Percentiles rank a stretch among this genome's conserved stretches.
These are phyloP conservation scores for Globisporangium acanthophoron DNA, from an alignment of 352 stramenopile species.

Conservation along the genomic window DNA sequence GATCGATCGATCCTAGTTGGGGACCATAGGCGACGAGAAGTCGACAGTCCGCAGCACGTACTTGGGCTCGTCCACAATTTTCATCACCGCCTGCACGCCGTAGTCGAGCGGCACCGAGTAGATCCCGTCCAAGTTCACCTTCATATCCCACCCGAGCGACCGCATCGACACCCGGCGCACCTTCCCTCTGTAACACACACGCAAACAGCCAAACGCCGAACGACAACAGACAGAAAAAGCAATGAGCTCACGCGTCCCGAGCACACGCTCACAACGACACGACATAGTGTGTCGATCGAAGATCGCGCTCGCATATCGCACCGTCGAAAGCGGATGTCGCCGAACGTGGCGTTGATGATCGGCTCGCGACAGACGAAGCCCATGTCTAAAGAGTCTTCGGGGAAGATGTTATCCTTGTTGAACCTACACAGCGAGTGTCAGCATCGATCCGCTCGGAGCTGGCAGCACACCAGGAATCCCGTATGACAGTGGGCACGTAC, in stretches of 20 bases:
- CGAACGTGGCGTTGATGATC: slow-evolving; percentile 89
- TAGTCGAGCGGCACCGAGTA: slow-evolving; percentile 87
- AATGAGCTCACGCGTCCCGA: background rate
- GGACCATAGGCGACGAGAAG: slow-evolving; percentile 26
- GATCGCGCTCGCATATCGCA: slow-evolving; percentile 12
- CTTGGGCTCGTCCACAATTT: slow-evolving; percentile 83
- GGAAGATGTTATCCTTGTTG: slow-evolving; percentile 83
- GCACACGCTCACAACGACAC: background rate
- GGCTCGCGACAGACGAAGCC: slow-evolving; percentile 82
- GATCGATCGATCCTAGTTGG: background rate
- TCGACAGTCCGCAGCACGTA: slow-evolving; percentile 83
- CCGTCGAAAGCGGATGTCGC: slow-evolving; percentile 85
- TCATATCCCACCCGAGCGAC: slow-evolving; percentile 88
- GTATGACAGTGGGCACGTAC: slow-evolving; percentile 28
- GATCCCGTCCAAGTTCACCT: slow-evolving; percentile 83
- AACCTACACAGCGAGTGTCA: slow-evolving; percentile 33
- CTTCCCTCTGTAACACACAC: slow-evolving; percentile 40
- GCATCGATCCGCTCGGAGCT: background rate
- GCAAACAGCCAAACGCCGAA: background rate
- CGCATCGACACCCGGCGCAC: slow-evolving; percentile 82
- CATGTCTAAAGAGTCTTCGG: slow-evolving; percentile 82
- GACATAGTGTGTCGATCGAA: background rate
- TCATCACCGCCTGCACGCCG: slow-evolving; percentile 87
- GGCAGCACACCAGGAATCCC: background rate
- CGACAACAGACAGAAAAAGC: background rate